phyloP scores from a whole-genome alignment of 768 basidiomycete genomes.

The Pisolithus marmoratus region DNA sequence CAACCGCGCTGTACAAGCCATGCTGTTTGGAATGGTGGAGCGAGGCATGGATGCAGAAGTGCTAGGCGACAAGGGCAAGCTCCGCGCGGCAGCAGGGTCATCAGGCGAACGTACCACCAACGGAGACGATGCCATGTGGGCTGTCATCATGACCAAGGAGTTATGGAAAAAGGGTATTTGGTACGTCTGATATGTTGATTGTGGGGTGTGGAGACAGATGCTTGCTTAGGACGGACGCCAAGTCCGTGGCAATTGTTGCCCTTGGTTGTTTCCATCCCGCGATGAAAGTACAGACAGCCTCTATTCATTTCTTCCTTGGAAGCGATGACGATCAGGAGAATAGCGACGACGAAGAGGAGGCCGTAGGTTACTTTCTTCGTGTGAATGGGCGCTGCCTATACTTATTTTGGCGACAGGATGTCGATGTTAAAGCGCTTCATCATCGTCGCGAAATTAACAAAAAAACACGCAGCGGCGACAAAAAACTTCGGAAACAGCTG shows the following conservation, averaged over 20 bases:
- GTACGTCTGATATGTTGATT: conserved; percentile 31
- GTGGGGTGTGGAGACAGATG: neutral
- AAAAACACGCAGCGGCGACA: conserved; percentile 79
- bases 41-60: conserved; percentile 82
- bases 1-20: conserved; percentile 91
- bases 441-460: conserved; percentile 93
- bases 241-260: conserved; percentile 87
- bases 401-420: conserved; percentile 33
- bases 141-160: conserved; percentile 88
- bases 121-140: conserved; percentile 95
- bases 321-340: conserved; percentile 71
- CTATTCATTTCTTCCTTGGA: conserved; percentile 95
- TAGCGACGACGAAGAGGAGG: conserved; percentile 67
- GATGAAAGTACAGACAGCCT: conserved; percentile 90
- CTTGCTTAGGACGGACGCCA: conserved; percentile 69
- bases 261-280: conserved; percentile 92
- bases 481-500: conserved; percentile 68
- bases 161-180: conserved; percentile 93
- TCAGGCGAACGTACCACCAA: conserved; percentile 36
- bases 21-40: conserved; percentile 95
- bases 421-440: conserved; percentile 68
- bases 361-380: conserved; percentile 4
- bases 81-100: conserved; percentile 37
- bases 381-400: conserved; percentile 7
- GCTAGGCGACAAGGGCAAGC: conserved; percentile 77